Percentiles rank a stretch among this genome's conserved stretches.
These are phyloP conservation scores for Infundibulicybe gibba DNA, from an alignment of 768 basidiomycete species.

Conservation along the genomic window DNA sequence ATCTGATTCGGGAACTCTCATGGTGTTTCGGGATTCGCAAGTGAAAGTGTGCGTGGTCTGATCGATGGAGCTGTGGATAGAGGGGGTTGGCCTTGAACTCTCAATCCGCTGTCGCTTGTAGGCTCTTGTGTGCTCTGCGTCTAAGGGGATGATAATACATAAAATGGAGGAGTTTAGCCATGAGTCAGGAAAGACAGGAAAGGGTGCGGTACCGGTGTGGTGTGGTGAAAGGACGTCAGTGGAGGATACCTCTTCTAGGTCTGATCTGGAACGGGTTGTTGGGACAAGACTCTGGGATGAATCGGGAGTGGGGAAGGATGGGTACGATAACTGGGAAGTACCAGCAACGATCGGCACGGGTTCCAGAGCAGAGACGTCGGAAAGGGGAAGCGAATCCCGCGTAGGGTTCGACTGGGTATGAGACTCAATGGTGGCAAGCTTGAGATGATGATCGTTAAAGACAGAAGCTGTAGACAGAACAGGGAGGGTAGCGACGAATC, in stretches of 20 bases:
- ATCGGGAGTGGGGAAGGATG: constrained; percentile 18
- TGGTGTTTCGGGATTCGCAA: constrained; percentile 31
- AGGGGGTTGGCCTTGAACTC: constrained; percentile 28
- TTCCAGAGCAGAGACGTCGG: constrained; percentile 46
- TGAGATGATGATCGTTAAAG: constrained; percentile 1
- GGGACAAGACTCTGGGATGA: constrained; percentile 50
- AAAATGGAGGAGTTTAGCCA: constrained; percentile 1
- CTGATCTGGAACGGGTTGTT: constrained; percentile 23
- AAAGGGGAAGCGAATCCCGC: constrained; percentile 50
- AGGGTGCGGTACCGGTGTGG: constrained; percentile 28
- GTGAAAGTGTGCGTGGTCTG: constrained; percentile 24
- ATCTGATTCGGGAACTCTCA: constrained; percentile 53
- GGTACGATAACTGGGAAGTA: constrained; percentile 10
- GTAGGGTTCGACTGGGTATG: constrained; percentile 50
- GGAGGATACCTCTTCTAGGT: constrained; percentile 16
- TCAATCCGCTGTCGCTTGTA: constrained; percentile 71
- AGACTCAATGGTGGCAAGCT: constrained; percentile 63
- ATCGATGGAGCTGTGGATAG: constrained; percentile 25
- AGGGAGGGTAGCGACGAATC: constrained; percentile 6
- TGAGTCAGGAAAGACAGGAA: not conserved
- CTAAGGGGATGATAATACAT: too few relatives aligned
- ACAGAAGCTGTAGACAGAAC: constrained; percentile 3
- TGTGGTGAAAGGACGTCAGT: constrained; percentile 22
- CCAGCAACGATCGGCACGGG: constrained; percentile 22
- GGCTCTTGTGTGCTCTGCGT: constrained; percentile 51